Evolutionary conservation across 78 protist species (phyloP).

Genomic region (Anaeramoeba flamelloides): DNA sequence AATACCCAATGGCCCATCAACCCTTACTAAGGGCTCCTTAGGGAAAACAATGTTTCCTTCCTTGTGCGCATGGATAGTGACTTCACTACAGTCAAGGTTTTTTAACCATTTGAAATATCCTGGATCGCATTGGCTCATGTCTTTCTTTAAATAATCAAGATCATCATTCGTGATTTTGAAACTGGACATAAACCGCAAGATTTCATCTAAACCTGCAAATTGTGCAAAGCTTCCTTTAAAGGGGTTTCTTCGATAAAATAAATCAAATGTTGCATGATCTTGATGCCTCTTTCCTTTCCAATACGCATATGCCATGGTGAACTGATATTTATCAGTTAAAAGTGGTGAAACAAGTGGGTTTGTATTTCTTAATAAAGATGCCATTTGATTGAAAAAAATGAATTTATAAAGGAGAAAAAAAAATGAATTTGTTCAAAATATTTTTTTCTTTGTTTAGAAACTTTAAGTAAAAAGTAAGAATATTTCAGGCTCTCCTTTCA

Average conservation of each 20-base stretch:
- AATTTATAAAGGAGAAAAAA: too few relatives aligned
- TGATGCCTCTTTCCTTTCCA: constrained; percentile 48
- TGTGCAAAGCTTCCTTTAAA: constrained; percentile 72
- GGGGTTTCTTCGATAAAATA: constrained; percentile 70
- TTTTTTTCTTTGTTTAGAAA: too few relatives aligned
- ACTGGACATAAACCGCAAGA: constrained; percentile 4
- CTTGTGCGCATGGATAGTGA: constrained; percentile 32
- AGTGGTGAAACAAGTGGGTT: constrained; percentile 28
- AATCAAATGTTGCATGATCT: constrained; percentile 54
- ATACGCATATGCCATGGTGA: constrained; percentile 64
- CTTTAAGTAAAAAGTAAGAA: too few relatives aligned
- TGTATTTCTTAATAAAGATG: too few relatives aligned
- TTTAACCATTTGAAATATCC: constrained; percentile 39
- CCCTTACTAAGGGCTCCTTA: constrained; percentile 52
- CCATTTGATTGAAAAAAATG: too few relatives aligned
- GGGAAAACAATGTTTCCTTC: constrained; percentile 69
- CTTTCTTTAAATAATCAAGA: constrained; percentile 28
- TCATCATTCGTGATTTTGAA: constrained; percentile 29
- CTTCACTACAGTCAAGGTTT: background rate
- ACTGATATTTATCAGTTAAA: constrained; percentile 55
- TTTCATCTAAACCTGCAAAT: constrained; percentile 67
- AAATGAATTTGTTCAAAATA: too few relatives aligned
- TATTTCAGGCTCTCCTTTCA: too few relatives aligned
- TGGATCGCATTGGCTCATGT: constrained; percentile 28
- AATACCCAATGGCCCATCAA: constrained; percentile 71